Conservation (phyloP, 495 filamentous ascomycete species). For the Xylaria venustula region DNA sequence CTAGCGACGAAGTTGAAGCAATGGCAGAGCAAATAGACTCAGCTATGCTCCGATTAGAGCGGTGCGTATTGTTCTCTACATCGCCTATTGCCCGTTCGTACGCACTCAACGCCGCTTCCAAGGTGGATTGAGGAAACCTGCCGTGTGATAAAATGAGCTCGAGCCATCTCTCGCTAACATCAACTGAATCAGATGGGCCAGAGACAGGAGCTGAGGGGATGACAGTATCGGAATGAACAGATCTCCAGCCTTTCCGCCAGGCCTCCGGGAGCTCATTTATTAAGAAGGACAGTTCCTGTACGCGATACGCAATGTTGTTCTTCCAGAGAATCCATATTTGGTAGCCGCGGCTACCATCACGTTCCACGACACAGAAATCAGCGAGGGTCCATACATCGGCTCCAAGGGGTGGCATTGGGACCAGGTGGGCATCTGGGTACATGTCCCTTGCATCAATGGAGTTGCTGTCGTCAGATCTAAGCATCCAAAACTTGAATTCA, state of each 20-base stretch:
- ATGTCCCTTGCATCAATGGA: conserved; percentile 67
- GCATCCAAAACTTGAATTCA: conserved; percentile 94
- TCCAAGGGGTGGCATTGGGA: conserved; percentile 66
- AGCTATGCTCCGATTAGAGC: conserved; percentile 52
- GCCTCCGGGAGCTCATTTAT: conserved; percentile 39
- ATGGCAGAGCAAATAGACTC: conserved; percentile 72
- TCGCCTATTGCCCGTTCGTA: conserved; percentile 63
- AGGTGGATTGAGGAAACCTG: conserved; percentile 67
- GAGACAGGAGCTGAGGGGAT: conserved; percentile 54
- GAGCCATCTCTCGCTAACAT: conserved; percentile 65
- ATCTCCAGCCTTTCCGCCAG: conserved; percentile 73
- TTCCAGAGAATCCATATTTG: conserved; percentile 86
- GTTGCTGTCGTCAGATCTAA: conserved; percentile 61
- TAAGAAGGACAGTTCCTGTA: conserved; percentile 55
- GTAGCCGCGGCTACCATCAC: conserved; percentile 46
- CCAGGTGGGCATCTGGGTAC: conserved; percentile 58
- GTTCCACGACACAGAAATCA: conserved; percentile 66
- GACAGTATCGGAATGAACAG: conserved; percentile 63
- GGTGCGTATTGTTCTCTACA: conserved; percentile 33
- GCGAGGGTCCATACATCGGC: conserved; percentile 84
- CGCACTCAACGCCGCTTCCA: conserved; percentile 78
- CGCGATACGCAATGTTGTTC: conserved; percentile 72
- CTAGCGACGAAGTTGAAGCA: conserved; percentile 59
- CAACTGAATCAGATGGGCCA: conserved; percentile 60
- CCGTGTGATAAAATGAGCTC: conserved; percentile 79